Base-by-base conservation (phyloP, 495 filamentous ascomycete genomes). In the Podospora australis region DNA sequence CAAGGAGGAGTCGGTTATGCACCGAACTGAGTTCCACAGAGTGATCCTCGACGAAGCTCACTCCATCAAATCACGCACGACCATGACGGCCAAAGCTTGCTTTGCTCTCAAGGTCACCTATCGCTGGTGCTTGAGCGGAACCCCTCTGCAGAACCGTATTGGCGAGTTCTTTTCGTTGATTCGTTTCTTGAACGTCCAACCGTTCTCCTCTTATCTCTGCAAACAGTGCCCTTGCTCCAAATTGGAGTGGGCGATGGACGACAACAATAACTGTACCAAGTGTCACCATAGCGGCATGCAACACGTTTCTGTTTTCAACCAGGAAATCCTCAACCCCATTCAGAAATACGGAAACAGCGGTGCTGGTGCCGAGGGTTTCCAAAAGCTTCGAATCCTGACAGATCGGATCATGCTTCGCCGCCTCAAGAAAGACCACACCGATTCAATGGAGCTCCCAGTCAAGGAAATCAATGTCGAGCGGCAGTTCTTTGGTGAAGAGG, bases 121-220 rank as follows among this genome's bases (percentile, higher is more conserved):
- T 62, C 95, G 90, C 52, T 96, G 92, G 86, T 98, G 92, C 58
- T 77, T 97, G 23, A 91, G 86, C 39, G 92, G 92, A 4, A 98
- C 92, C 3, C 92, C 92, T 0, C 79, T 97, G 8, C 92, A 96
- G 58, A 96, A 96, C 61, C 84, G 92, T 25, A 96, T 97, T 56
- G 92, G 91, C 45, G 92, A 98, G 59, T 92, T 97, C 68, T 96
- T 96, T 62, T 96, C 92, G 3, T 75, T 97, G 3, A 71, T 98
- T 25, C 84, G 90, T 2, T 98, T 98, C 62, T 74, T 98, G 24
- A 82, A 90, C 64, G 75, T 95, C 34, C 73, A 73, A 7, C 92
- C 92, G 3, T 96, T 95, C 63, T 85, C 91, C 2, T 87, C 83
- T 64, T 96, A 98, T 64, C 86, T 94, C 56, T 98, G 92, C 75